phyloP scores from a whole-genome alignment of 225 moss, liverwort and hornwort genomes.

The Anthoceros angustus region DNA sequence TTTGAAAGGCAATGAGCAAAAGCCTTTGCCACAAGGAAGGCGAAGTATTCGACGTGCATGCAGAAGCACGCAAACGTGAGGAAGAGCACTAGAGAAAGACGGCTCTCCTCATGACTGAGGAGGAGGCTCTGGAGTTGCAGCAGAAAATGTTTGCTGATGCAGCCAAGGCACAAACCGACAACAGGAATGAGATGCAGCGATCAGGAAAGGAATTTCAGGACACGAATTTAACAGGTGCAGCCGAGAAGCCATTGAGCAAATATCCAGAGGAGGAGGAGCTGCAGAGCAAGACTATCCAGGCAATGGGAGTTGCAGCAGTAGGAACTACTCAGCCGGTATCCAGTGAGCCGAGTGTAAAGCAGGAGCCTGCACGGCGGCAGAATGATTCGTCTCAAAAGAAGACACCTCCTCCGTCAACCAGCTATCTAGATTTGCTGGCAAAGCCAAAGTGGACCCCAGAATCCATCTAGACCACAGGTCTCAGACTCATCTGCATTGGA shows the following conservation, averaged over 20 bases:
- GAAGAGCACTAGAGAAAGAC: too few relatives aligned
- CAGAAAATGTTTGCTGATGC: too few relatives aligned
- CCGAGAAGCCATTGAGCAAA: conserved; percentile 59
- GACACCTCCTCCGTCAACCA: conserved; percentile 20
- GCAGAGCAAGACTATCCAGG: conserved; percentile 36
- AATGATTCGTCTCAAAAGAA: conserved; percentile 41
- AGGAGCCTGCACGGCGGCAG: conserved; percentile 47
- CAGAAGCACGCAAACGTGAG: too few relatives aligned
- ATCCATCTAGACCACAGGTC: neutral
- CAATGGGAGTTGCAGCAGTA: conserved; percentile 11
- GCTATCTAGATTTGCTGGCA: conserved; percentile 21
- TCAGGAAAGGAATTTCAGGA: too few relatives aligned
- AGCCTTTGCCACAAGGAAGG: too few relatives aligned
- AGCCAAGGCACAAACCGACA: too few relatives aligned
- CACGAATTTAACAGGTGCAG: too few relatives aligned
- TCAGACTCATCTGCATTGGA: neutral
- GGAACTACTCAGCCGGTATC: conserved; percentile 21
- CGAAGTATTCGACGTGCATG: too few relatives aligned
- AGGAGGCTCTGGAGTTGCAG: too few relatives aligned
- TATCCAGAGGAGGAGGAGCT: conserved; percentile 81
- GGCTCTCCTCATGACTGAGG: too few relatives aligned
- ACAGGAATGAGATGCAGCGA: too few relatives aligned
- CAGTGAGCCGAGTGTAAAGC: conserved; percentile 57
- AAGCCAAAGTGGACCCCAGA: conserved; percentile 26
- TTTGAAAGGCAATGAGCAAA: too few relatives aligned